These are phyloP conservation scores for Volvariella surrecta DNA, from an alignment of 1,284 basidiomycete species.

Conservation along the genomic window DNA sequence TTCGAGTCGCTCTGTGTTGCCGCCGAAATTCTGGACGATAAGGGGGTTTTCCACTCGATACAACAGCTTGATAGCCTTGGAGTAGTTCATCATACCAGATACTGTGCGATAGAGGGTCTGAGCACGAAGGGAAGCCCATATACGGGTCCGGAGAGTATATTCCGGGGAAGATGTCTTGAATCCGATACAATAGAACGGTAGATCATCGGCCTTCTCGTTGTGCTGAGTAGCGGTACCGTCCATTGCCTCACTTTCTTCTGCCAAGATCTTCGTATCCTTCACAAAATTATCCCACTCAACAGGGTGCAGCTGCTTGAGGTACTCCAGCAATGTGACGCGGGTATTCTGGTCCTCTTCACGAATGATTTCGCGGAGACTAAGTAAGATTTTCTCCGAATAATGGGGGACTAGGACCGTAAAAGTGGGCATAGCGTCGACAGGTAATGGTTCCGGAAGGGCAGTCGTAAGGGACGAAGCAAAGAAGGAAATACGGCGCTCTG, in stretches of 20 bases:
- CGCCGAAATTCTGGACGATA: slow-evolving; percentile 94
- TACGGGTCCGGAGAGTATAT: slow-evolving; percentile 96
- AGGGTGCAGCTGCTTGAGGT: slow-evolving; percentile 96
- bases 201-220: slow-evolving; percentile 91
- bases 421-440: slow-evolving; percentile 94
- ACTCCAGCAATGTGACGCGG: slow-evolving; percentile 90
- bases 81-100: slow-evolving; percentile 99
- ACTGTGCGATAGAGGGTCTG: slow-evolving; percentile 99
- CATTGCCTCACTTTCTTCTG: slow-evolving; percentile 89
- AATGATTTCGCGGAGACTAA: slow-evolving; percentile 79
- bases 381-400: slow-evolving; percentile 84
- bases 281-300: slow-evolving; percentile 99
- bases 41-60: slow-evolving; percentile 99
- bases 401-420: slow-evolving; percentile 95
- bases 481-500: slow-evolving; percentile 93
- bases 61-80: slow-evolving; percentile 98
- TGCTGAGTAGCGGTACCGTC: slow-evolving; percentile 71
- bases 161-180: slow-evolving; percentile 99
- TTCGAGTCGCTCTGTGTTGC: slow-evolving; percentile 96
- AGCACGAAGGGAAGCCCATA: slow-evolving; percentile 97
- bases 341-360: slow-evolving; percentile 94
- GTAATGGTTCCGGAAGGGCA: slow-evolving; percentile 80
- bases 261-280: slow-evolving; percentile 98
- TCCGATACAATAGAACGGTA: slow-evolving; percentile 98
- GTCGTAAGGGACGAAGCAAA: slow-evolving; percentile 93